Conservation (phyloP, 1,284 basidiomycete genomes). For the Trametes hirsuta region DNA sequence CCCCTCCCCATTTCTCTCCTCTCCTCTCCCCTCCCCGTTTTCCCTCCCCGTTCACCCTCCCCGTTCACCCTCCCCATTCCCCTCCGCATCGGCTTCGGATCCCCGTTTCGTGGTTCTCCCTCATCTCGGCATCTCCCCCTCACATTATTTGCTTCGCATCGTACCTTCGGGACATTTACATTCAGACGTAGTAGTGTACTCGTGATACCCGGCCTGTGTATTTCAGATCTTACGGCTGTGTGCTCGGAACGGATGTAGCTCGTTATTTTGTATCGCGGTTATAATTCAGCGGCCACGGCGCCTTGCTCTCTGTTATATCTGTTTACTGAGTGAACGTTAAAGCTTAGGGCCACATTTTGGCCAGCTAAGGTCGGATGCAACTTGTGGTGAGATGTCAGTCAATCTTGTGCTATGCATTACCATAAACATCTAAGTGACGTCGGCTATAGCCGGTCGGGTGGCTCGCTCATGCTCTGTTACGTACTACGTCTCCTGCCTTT, state of each 20-base stretch:
- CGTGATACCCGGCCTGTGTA: not conserved
- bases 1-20: not conserved
- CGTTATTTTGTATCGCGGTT: not conserved
- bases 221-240: not conserved
- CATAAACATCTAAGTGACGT: not conserved
- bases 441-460: constrained; percentile 9
- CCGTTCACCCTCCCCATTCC: not conserved
- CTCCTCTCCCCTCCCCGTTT: not conserved
- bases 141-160: not conserved
- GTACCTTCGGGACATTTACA: not conserved
- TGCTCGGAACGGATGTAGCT: constrained; percentile 8
- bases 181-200: not conserved
- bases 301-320: constrained; percentile 1
- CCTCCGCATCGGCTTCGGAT: not conserved
- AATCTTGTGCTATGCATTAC: too few relatives aligned
- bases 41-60: not conserved
- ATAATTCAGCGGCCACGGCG: not conserved
- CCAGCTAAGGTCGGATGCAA: not conserved
- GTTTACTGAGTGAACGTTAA: not conserved
- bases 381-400: too few relatives aligned
- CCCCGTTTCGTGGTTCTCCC: not conserved
- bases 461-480: not conserved
- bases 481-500: not conserved
- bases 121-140: not conserved
- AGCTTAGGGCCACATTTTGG: not conserved